Evolutionary conservation across 805 yeast species (phyloP).

Genomic region (Kodamaea fukazawae): DNA sequence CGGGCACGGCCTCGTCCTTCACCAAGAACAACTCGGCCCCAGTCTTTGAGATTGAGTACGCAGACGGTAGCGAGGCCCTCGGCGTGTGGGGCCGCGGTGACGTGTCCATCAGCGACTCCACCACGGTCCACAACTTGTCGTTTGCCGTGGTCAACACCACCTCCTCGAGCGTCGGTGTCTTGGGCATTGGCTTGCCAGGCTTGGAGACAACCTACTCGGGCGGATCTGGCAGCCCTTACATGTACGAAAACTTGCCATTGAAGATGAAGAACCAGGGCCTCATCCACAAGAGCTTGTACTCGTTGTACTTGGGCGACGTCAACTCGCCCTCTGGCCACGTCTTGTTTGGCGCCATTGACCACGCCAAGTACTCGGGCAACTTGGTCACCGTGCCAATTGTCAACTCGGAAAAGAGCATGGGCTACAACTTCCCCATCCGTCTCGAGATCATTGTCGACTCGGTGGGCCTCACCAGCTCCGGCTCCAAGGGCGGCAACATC

Average conservation of each 20-base stretch:
- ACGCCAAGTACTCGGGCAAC: constrained; percentile 36
- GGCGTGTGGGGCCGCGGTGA: constrained; percentile 64
- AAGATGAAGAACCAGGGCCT: constrained; percentile 31
- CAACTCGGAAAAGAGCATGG: constrained; percentile 35
- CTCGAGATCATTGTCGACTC: constrained; percentile 49
- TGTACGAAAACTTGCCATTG: constrained; percentile 39
- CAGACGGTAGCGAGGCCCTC: constrained; percentile 46
- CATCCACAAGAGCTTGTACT: constrained; percentile 33
- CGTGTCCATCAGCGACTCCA: constrained; percentile 46
- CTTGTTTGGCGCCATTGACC: constrained; percentile 45
- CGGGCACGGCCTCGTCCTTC: constrained; percentile 38
- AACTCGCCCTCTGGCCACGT: constrained; percentile 29
- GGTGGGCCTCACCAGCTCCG: constrained; percentile 17
- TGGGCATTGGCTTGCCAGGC: constrained; percentile 70
- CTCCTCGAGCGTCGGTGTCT: constrained; percentile 48
- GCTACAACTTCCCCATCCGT: constrained; percentile 41
- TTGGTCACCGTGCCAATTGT: constrained; percentile 37
- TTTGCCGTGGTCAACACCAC: constrained; percentile 68
- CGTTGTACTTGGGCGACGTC: constrained; percentile 33
- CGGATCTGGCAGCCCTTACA: constrained; percentile 15
- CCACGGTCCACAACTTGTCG: constrained; percentile 49
- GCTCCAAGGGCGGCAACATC: constrained; percentile 11
- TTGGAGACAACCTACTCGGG: constrained; percentile 56
- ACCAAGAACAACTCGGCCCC: constrained; percentile 38
- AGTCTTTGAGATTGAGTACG: constrained; percentile 44